Evolutionary conservation across 352 stramenopile species (phyloP), one percentile per base, ranked within the genome.

Genomic region (Globisporangium rhizosaccharum): DNA sequence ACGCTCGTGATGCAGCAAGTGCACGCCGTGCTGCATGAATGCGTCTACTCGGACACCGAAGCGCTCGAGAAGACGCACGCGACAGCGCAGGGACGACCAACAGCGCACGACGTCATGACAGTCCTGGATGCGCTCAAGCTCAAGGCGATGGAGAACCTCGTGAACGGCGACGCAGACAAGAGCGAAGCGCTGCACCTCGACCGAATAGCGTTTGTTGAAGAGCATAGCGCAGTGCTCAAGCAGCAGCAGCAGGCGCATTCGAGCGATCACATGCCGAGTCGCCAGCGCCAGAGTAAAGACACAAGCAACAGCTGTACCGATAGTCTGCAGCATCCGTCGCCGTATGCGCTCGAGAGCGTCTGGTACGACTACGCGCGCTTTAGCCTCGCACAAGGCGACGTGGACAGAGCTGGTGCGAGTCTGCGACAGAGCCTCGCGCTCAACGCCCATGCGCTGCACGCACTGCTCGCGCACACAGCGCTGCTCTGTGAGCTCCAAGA

Each of bases 1-100:
- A 71, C 75, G 42, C 66, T 76, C 41, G 56, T 94, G 18, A 91
- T 91, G 84, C 71, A 85, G 33, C 78, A 94, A 74, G 82, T 90
- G n/a, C 76, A 89, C 46, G 41, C 59, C 2, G 75, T 89, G 54
- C 61, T 92, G 12, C 73, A 85, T 52, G 77, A 88, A 48, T 67
- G 68, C 0, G 85, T 90, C 53, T 85, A 79, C 57, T 54, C 63
- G 0, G 66, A 79, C 46, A 62, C 56, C 1, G 63, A 70, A 4
- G 53, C 68, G 37, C 52, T 87, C 9, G 79, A 86, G 53, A 72
- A 66, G 23, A 61, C 62, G 6, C 53, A 61, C 41, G 61, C 66
- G 20, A 46, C 23, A 9, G 51, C 56, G 41, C 69, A 63, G 5
- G 63, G 67, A 11, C 54, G 49, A 17, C 66, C 59, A 23, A 73